Conservation (phyloP, 2,329 filamentous ascomycete genomes). For the Epichloe coenophiala region DNA sequence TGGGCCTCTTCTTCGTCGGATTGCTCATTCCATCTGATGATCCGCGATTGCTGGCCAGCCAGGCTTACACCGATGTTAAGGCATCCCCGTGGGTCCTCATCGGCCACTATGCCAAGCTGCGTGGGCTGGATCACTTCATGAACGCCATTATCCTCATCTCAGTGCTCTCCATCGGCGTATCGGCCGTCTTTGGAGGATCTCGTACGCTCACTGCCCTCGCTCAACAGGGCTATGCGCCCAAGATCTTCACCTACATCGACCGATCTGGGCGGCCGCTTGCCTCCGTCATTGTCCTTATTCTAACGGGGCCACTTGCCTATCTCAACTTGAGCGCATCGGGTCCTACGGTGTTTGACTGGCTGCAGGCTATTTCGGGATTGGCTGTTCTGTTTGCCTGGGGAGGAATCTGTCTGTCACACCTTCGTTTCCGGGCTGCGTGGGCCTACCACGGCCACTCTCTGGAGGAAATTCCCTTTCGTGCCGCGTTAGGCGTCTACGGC, state of each 20-base stretch:
- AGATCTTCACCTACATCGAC: slow-evolving; percentile 40
- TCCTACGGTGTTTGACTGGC: slow-evolving; percentile 45
- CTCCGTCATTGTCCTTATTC: slow-evolving; percentile 31
- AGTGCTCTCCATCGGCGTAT: slow-evolving; percentile 40
- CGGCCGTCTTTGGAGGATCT: slow-evolving; percentile 40
- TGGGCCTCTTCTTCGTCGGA: slow-evolving; percentile 35
- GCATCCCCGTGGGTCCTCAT: slow-evolving; percentile 39
- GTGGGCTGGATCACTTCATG: slow-evolving; percentile 36
- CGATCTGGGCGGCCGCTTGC: slow-evolving; percentile 35
- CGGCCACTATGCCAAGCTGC: slow-evolving; percentile 32
- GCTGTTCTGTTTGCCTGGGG: slow-evolving; percentile 53
- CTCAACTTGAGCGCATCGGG: slow-evolving; percentile 32
- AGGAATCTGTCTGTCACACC: slow-evolving; percentile 50
- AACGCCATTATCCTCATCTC: slow-evolving; percentile 40
- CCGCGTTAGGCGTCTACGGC: slow-evolving; percentile 45
- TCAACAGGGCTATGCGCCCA: slow-evolving; percentile 41
- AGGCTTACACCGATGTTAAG: slow-evolving; percentile 28
- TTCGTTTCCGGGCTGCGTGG: slow-evolving; percentile 55
- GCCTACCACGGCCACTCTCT: slow-evolving; percentile 39
- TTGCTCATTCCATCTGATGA: slow-evolving; percentile 31
- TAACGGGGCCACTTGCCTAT: slow-evolving; percentile 34
- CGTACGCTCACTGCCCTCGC: slow-evolving; percentile 42
- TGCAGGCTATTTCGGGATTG: slow-evolving; percentile 49
- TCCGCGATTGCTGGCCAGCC: slow-evolving; percentile 27
- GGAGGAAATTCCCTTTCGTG: slow-evolving; percentile 52